Evolutionary conservation across 2,329 filamentous ascomycete species (phyloP).

Genomic region (Aureobasidium sp.): DNA sequence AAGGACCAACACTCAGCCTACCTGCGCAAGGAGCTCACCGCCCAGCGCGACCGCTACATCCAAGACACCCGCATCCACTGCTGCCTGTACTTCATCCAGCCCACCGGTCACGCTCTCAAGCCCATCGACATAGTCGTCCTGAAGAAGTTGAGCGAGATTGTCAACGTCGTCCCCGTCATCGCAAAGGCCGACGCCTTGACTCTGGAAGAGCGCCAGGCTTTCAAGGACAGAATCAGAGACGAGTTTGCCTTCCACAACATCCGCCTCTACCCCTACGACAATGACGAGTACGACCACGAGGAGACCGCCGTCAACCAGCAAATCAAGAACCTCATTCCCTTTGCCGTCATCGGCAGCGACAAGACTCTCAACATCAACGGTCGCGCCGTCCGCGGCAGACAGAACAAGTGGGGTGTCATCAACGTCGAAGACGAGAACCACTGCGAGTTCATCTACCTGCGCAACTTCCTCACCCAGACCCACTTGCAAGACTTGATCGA

Average conservation of each 20-base stretch:
- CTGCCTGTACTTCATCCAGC: constrained; percentile 99
- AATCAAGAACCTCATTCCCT: constrained; percentile 97
- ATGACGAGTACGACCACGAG: constrained; percentile 96
- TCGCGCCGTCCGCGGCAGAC: constrained; percentile 93
- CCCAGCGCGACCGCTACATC: constrained; percentile 97
- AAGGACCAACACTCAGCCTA: constrained; percentile 99
- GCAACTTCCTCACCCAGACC: constrained; percentile 96
- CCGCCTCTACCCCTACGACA: constrained; percentile 99
- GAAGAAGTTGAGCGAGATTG: constrained; percentile 98
- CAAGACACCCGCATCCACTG: constrained; percentile 99
- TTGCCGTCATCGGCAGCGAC: constrained; percentile 95
- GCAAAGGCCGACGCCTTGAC: constrained; percentile 97
- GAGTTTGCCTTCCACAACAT: constrained; percentile 99
- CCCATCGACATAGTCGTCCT: constrained; percentile 98
- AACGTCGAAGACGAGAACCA: constrained; percentile 99
- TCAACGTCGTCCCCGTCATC: constrained; percentile 98
- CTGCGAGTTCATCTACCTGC: constrained; percentile 98
- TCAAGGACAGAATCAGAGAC: constrained; percentile 99
- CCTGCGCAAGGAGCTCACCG: constrained; percentile 97
- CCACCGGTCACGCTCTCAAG: constrained; percentile 95
- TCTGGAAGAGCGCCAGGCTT: constrained; percentile 86
- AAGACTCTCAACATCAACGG: constrained; percentile 96
- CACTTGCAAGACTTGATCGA: constrained; percentile 98
- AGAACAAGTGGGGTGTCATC: constrained; percentile 99
- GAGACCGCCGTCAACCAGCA: constrained; percentile 87